These are phyloP conservation scores for Fragaria iinumae DNA, from an alignment of 306 rosid genomes.

Conservation along the genomic window DNA sequence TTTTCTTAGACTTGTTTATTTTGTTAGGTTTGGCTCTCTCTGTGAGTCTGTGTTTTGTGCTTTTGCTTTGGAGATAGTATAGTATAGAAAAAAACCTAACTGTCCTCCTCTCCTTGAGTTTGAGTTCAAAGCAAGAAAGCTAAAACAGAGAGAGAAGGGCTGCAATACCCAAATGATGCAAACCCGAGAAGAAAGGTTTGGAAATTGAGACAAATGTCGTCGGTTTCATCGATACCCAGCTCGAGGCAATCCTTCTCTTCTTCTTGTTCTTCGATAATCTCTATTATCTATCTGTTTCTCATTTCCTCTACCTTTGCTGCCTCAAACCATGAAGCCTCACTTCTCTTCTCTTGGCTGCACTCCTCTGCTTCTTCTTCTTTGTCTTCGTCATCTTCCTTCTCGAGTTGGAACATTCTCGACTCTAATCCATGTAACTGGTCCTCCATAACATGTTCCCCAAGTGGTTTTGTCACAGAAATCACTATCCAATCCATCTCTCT, in stretches of 20 bases:
- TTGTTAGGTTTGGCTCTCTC: neutral
- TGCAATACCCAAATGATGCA: slow-evolving; percentile 44
- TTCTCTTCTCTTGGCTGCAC: slow-evolving; percentile 84
- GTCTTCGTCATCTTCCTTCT: slow-evolving; percentile 37
- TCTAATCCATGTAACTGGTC: slow-evolving; percentile 86
- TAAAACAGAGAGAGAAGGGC: slow-evolving; percentile 20
- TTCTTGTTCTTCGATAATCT: slow-evolving; percentile 21
- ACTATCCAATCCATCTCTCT: slow-evolving; percentile 59
- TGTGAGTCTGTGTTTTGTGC: neutral
- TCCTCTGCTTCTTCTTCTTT: slow-evolving; percentile 22
- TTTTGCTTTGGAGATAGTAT: slow-evolving; percentile 20
- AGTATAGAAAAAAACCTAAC: slow-evolving; percentile 1
- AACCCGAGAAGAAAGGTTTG: slow-evolving; percentile 52
- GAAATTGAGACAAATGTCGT: slow-evolving; percentile 61
- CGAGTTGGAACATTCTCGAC: slow-evolving; percentile 67
- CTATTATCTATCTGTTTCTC: slow-evolving; percentile 14
- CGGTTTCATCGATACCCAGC: slow-evolving; percentile 35
- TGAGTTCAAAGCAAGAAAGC: slow-evolving; percentile 49
- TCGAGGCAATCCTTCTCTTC: slow-evolving; percentile 40
- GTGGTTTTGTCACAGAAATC: slow-evolving; percentile 60
- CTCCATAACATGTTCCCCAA: slow-evolving; percentile 67
- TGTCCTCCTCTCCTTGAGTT: slow-evolving; percentile 17
- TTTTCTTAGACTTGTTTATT: slow-evolving; percentile 11
- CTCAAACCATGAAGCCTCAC: slow-evolving; percentile 67
- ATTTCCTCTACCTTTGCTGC: slow-evolving; percentile 32